phyloP scores from a whole-genome alignment of 2,329 filamentous ascomycete genomes.

The Neoscytalidium dimidiatum region DNA sequence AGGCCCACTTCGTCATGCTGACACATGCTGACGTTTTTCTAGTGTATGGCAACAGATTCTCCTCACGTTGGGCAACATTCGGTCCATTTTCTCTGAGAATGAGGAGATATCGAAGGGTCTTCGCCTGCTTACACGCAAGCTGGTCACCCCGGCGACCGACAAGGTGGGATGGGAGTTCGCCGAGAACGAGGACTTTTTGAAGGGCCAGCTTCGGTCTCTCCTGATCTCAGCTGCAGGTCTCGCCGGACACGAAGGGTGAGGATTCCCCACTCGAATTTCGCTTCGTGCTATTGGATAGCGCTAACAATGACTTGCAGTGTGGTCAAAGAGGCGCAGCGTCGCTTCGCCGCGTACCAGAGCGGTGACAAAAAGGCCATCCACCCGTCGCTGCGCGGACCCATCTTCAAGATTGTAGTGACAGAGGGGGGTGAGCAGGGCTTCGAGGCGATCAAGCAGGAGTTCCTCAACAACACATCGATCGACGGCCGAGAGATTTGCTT shows the following conservation, averaged over 20 bases:
- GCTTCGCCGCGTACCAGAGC: constrained; percentile 77
- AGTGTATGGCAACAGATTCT: constrained; percentile 85
- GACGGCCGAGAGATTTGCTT: constrained; percentile 90
- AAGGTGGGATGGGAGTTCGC: constrained; percentile 83
- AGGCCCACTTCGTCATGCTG: not conserved
- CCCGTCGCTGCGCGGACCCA: constrained; percentile 75
- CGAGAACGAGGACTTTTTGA: constrained; percentile 78
- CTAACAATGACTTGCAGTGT: constrained; percentile 53
- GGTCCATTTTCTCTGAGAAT: constrained; percentile 82
- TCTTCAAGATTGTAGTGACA: constrained; percentile 78
- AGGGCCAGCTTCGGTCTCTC: constrained; percentile 77
- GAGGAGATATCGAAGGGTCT: constrained; percentile 70
- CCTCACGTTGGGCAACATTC: constrained; percentile 72
- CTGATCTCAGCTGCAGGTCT: constrained; percentile 75
- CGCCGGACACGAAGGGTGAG: constrained; percentile 73
- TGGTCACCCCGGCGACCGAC: constrained; percentile 74
- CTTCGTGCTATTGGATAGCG: not conserved
- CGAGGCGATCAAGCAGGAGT: constrained; percentile 80
- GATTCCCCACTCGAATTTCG: not conserved
- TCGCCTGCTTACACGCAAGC: constrained; percentile 74
- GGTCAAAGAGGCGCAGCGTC: constrained; percentile 71
- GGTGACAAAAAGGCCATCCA: constrained; percentile 70
- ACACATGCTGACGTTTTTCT: constrained; percentile 15
- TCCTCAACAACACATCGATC: constrained; percentile 76
- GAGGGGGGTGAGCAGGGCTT: constrained; percentile 71